Percentiles rank a stretch among this genome's conserved stretches.
phyloP scores from a whole-genome alignment of 2,329 filamentous ascomycete genomes.

The Fusarium sp. region DNA sequence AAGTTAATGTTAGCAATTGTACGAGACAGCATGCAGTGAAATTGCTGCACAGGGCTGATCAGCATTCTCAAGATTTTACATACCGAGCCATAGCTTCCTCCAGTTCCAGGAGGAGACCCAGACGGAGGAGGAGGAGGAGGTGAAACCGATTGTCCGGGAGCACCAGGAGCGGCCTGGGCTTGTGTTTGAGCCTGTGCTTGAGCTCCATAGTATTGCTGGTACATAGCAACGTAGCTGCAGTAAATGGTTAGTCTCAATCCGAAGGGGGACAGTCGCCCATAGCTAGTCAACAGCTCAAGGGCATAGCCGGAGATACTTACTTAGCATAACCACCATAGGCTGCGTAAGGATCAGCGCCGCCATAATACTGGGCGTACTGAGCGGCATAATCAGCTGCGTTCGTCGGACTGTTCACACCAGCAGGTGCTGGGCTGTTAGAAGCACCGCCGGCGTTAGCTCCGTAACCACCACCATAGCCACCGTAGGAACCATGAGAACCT shows the following conservation, averaged over 20 bases:
- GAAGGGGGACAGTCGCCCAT: not conserved
- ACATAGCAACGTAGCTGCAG: constrained; percentile 72
- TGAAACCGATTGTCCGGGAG: constrained; percentile 59
- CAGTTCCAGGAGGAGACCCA: constrained; percentile 59
- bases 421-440: constrained; percentile 53
- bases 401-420: constrained; percentile 45
- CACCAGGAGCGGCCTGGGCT: constrained; percentile 55
- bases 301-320: constrained; percentile 55
- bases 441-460: constrained; percentile 45
- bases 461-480: constrained; percentile 46
- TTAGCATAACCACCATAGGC: constrained; percentile 90
- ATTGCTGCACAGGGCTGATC: not conserved
- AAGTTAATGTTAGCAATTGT: constrained; percentile 28
- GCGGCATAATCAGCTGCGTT: constrained; percentile 73
- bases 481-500: constrained; percentile 43
- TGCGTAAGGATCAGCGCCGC: constrained; percentile 82
- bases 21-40: not conserved
- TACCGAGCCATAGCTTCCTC: constrained; percentile 72
- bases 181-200: constrained; percentile 58
- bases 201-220: constrained; percentile 75
- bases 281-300: constrained; percentile 1
- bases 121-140: constrained; percentile 63
- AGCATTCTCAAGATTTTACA: constrained; percentile 45
- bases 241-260: constrained; percentile 36
- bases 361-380: constrained; percentile 87